phyloP scores from a whole-genome alignment of 352 stramenopile genomes.

The Peronospora belbahrii region DNA sequence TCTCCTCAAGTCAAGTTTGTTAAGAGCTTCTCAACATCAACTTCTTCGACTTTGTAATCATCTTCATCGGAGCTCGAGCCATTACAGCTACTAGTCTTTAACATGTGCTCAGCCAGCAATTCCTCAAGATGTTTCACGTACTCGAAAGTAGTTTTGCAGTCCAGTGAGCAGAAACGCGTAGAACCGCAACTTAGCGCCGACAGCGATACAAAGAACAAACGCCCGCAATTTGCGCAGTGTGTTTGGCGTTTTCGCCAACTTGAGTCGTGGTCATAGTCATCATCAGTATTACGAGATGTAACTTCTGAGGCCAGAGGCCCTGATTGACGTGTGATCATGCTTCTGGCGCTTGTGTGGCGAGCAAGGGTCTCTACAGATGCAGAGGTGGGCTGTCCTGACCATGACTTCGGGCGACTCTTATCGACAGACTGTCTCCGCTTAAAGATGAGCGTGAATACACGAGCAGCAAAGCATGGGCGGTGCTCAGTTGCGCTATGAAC shows the following conservation, averaged over 20 bases:
- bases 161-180: constrained; percentile 31
- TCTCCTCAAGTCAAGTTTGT: not conserved
- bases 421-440: not conserved
- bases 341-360: constrained; percentile 6
- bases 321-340: constrained; percentile 2
- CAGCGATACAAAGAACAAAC: constrained; percentile 21
- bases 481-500: not conserved
- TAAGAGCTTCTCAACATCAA: constrained; percentile 5
- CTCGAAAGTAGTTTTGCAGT: constrained; percentile 36
- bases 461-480: constrained; percentile 8
- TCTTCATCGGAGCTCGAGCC: constrained; percentile 11
- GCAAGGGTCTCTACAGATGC: not conserved
- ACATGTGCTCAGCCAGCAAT: constrained; percentile 23
- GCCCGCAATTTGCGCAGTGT: constrained; percentile 18
- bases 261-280: not conserved
- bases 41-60: constrained; percentile 1
- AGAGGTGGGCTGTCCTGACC: constrained; percentile 6
- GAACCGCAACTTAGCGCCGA: constrained; percentile 5
- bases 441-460: constrained; percentile 15
- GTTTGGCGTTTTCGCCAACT: constrained; percentile 14
- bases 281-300: not conserved
- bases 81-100: constrained; percentile 2
- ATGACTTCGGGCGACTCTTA: constrained; percentile 9
- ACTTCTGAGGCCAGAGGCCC: not conserved
- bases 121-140: constrained; percentile 23